Evolutionary conservation across 2,329 filamentous ascomycete species (phyloP), one percentile per base, ranked within the genome.

Genomic region (Ophiosphaerella herpotricha): DNA sequence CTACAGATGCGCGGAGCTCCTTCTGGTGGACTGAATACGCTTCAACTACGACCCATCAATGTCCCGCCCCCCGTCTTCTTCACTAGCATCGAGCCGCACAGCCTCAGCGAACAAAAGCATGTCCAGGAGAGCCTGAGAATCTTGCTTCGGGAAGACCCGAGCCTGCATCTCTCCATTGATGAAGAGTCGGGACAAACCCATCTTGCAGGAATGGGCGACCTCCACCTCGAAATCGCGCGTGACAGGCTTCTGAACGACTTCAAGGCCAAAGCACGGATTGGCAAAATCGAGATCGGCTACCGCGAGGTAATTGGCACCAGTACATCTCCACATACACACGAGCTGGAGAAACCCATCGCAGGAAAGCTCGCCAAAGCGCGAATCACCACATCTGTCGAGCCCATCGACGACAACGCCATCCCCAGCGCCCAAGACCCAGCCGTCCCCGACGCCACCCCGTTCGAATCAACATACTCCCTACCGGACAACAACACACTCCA

Each of bases 51-150:
- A 13, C 91, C 94, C 0, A 94, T 96, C 24, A 84, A 89, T 51
- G 90, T 97, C 0, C 93, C 94, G 0, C 91, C 94, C 0, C 91
- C 94, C 0, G 94, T 99, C 0, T 96, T 97, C 67, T 99, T 97
- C 72, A 87, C 95, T n/a, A 90, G 92, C 52, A 86, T 97, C 24
- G 93, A 97, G 57, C 90, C 85, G 14, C 77, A 91, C 60, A 87
- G 90, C 61, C 77, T 90, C 29, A 82, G 87, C 29, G 91, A 92
- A 58, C 89, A 91, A 62, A 92, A 91, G 61, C 83, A 87, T 50
- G 83, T 99, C 5, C 84, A 90, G 48, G 84, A 88, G 5, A 87
- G 88, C 1, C 78, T 99, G 5, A 82, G 85, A 5, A 84, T 94
- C 41, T 82, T 96, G 5, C 83, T 96, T 0, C 82, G 94, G 60